These are phyloP conservation scores for Chaetomiaceae sp. DNA, from an alignment of 2,329 filamentous ascomycete species.

Conservation along the genomic window DNA sequence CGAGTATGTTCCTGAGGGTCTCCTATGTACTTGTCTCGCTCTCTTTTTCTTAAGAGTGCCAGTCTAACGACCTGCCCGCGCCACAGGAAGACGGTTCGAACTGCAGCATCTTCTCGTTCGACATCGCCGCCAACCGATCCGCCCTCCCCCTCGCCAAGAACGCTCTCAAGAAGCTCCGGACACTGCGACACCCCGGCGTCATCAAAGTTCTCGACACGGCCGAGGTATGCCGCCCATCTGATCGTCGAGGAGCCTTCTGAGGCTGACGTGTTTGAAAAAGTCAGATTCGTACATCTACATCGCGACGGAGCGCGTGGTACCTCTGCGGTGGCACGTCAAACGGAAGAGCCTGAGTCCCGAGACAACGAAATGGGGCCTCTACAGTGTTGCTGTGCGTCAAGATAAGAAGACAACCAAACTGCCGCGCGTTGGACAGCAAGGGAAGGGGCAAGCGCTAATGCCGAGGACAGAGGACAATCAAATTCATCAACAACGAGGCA, in stretches of 20 bases:
- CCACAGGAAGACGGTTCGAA: slow-evolving; percentile 82
- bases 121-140: slow-evolving; percentile 73
- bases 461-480: slow-evolving; percentile 68
- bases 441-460: slow-evolving; percentile 7
- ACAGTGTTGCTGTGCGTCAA: slow-evolving; percentile 67
- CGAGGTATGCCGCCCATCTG: slow-evolving; percentile 56
- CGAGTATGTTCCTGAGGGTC: slow-evolving; percentile 63
- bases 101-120: slow-evolving; percentile 97
- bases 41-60: too few species aligned
- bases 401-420: too few species aligned
- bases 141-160: slow-evolving; percentile 85
- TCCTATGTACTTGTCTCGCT: too few species aligned
- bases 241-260: not conserved
- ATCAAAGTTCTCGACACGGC: slow-evolving; percentile 92
- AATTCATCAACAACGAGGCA: slow-evolving; percentile 94
- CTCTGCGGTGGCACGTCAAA: slow-evolving; percentile 84
- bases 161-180: slow-evolving; percentile 88
- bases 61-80: not conserved
- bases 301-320: slow-evolving; percentile 83
- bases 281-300: slow-evolving; percentile 95
- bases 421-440: too few species aligned
- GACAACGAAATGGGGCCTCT: slow-evolving; percentile 94
- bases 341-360: slow-evolving; percentile 83
- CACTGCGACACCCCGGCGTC: slow-evolving; percentile 87
- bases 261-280: slow-evolving; percentile 39